These are phyloP conservation scores for Pythium myriotylum DNA, from an alignment of 352 stramenopile species.

Conservation along the genomic window DNA sequence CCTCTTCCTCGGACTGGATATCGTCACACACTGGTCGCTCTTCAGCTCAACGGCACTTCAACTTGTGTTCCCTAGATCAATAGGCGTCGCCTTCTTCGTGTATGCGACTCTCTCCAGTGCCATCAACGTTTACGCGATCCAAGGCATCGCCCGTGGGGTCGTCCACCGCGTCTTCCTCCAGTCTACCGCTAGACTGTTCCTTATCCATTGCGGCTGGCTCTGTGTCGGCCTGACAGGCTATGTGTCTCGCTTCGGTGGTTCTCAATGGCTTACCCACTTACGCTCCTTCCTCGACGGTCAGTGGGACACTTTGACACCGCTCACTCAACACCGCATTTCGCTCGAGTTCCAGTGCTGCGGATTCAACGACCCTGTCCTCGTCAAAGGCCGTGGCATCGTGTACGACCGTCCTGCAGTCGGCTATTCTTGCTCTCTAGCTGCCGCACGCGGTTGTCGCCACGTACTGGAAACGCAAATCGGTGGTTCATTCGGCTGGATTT, in stretches of 20 bases:
- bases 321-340: slow-evolving; percentile 30
- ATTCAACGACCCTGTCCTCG: slow-evolving; percentile 33
- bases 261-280: not conserved
- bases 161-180: slow-evolving; percentile 33
- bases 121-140: slow-evolving; percentile 29
- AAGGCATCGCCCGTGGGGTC: slow-evolving; percentile 1
- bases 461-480: slow-evolving; percentile 23
- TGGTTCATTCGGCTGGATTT: slow-evolving; percentile 21
- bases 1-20: slow-evolving; percentile 35
- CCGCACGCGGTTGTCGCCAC: slow-evolving; percentile 24
- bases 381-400: slow-evolving; percentile 24
- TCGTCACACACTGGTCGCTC: slow-evolving; percentile 33
- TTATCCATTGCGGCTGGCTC: slow-evolving; percentile 25
- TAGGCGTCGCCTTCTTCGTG: slow-evolving; percentile 34
- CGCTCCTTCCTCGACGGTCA: slow-evolving; percentile 28
- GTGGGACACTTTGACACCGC: slow-evolving; percentile 31
- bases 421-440: slow-evolving; percentile 25
- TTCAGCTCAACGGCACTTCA: slow-evolving; percentile 40
- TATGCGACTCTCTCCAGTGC: slow-evolving; percentile 10
- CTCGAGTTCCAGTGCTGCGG: slow-evolving; percentile 38
- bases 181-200: slow-evolving; percentile 4
- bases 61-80: slow-evolving; percentile 31
- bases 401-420: slow-evolving; percentile 26
- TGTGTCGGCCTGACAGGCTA: slow-evolving; percentile 24
- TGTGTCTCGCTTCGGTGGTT: slow-evolving; percentile 16